Percentiles rank a stretch among this genome's conserved stretches.
These are phyloP conservation scores for Fusarium mexicanum DNA, from an alignment of 2,329 filamentous ascomycete species.

Conservation along the genomic window DNA sequence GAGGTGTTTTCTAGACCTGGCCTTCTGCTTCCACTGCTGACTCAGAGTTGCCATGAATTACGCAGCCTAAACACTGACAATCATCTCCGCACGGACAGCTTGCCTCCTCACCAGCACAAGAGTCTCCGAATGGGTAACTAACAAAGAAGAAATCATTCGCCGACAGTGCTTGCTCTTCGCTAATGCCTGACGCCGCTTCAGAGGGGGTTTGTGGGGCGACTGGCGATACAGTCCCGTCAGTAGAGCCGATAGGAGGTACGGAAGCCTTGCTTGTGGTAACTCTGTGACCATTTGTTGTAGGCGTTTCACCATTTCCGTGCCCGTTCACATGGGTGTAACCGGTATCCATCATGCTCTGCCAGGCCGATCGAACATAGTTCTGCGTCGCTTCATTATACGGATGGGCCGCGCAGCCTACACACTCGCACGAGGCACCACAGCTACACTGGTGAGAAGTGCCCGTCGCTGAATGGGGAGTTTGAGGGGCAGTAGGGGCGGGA, in stretches of 20 bases:
- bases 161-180: slow-evolving; percentile 62
- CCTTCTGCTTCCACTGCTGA: slow-evolving; percentile 6
- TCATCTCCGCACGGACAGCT: slow-evolving; percentile 68
- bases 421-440: slow-evolving; percentile 74
- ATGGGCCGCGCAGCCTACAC: slow-evolving; percentile 73
- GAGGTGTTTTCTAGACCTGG: slow-evolving; percentile 1
- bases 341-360: slow-evolving; percentile 52
- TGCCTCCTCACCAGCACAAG: slow-evolving; percentile 59
- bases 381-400: slow-evolving; percentile 73
- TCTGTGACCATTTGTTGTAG: slow-evolving; percentile 27
- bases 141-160: slow-evolving; percentile 69
- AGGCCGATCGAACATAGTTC: slow-evolving; percentile 61
- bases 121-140: slow-evolving; percentile 59
- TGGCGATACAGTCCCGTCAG: slow-evolving; percentile 50
- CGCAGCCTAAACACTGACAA: slow-evolving; percentile 66
- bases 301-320: slow-evolving; percentile 34
- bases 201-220: slow-evolving; percentile 58
- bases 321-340: slow-evolving; percentile 40
- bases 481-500: slow-evolving; percentile 17
- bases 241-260: slow-evolving; percentile 15
- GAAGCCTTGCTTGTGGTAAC: slow-evolving; percentile 25
- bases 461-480: slow-evolving; percentile 32
- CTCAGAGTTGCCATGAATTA: slow-evolving; percentile 57
- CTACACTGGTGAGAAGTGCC: slow-evolving; percentile 60
- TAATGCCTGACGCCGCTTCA: slow-evolving; percentile 54